Percentiles rank a stretch among this genome's conserved stretches.
Evolutionary conservation across 2,329 filamentous ascomycete genomes (phyloP).

Genomic region (Microascus cirrosus): DNA sequence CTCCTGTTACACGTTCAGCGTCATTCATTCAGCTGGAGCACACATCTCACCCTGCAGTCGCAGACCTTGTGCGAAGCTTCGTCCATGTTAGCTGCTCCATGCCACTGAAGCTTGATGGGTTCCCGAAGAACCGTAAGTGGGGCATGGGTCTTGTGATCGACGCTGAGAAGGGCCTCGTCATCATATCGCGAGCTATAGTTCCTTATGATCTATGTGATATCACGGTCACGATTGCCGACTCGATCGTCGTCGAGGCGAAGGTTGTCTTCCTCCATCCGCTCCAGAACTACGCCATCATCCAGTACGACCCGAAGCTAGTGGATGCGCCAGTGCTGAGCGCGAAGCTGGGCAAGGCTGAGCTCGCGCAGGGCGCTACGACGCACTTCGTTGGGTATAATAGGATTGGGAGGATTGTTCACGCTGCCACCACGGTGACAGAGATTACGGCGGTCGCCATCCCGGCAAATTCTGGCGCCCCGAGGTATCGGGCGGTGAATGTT

Average conservation of each 20-base stretch:
- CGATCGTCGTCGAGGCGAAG: constrained; percentile 86
- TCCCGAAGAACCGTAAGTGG: constrained; percentile 86
- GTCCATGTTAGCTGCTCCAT: constrained; percentile 87
- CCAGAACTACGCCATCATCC: constrained; percentile 91
- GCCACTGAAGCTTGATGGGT: constrained; percentile 96
- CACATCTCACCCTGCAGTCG: constrained; percentile 78
- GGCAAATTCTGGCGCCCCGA: constrained; percentile 79
- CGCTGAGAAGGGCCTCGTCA: constrained; percentile 86
- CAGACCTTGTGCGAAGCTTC: constrained; percentile 87
- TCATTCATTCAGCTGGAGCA: constrained; percentile 89
- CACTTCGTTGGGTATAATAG: constrained; percentile 99
- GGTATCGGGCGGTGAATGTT: constrained; percentile 90
- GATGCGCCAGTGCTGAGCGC: constrained; percentile 87
- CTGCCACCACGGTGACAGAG: constrained; percentile 90
- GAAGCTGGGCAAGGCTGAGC: constrained; percentile 65
- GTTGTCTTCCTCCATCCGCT: constrained; percentile 92
- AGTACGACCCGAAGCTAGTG: constrained; percentile 90
- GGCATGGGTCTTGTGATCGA: constrained; percentile 97
- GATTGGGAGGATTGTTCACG: constrained; percentile 85
- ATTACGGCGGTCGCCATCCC: constrained; percentile 96
- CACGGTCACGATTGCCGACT: constrained; percentile 90
- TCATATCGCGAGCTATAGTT: constrained; percentile 88
- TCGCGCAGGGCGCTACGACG: constrained; percentile 87
- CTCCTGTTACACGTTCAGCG: constrained; percentile 64
- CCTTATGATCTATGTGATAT: constrained; percentile 97